Evolutionary conservation across 2,329 filamentous ascomycete species (phyloP).

Genomic region (Hymenotorrendiella dingleyae): DNA sequence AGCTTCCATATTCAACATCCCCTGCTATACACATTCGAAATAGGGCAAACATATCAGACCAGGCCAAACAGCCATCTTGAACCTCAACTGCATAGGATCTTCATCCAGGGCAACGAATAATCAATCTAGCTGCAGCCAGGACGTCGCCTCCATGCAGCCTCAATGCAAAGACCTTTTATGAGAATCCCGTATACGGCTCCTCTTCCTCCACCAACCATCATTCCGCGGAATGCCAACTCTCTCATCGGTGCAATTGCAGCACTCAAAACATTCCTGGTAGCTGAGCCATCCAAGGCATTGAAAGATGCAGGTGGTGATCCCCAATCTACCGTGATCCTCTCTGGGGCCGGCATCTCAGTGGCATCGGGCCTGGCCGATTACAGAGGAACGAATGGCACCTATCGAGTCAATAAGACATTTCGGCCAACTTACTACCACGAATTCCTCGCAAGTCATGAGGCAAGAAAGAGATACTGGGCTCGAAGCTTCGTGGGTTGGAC

Average conservation of each 20-base stretch:
- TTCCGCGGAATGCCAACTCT: constrained; percentile 66
- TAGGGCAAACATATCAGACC: too few species aligned
- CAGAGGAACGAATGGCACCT: constrained; percentile 82
- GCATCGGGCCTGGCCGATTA: constrained; percentile 93
- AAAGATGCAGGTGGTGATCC: constrained; percentile 34
- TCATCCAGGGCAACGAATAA: too few species aligned
- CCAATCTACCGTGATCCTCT: constrained; percentile 52
- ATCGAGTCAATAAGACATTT: constrained; percentile 84
- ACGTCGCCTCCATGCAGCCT: constrained; percentile 3
- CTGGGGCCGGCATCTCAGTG: constrained; percentile 89
- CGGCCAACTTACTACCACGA: constrained; percentile 91
- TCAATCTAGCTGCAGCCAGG: too few species aligned
- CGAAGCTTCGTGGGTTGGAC: constrained; percentile 91
- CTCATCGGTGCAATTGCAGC: constrained; percentile 69
- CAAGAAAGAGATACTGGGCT: constrained; percentile 92
- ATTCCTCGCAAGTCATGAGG: constrained; percentile 75
- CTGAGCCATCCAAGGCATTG: constrained; percentile 46
- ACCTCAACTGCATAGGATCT: too few species aligned
- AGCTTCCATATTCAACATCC: too few species aligned
- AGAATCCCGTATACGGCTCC: constrained; percentile 86
- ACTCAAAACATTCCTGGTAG: constrained; percentile 67
- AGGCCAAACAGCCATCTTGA: too few species aligned
- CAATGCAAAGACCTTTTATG: constrained; percentile 66
- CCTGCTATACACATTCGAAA: too few species aligned
- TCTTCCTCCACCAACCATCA: constrained; percentile 67